Base-by-base conservation (phyloP, 108 stramenopile species). In the Nitzschia sp. region DNA sequence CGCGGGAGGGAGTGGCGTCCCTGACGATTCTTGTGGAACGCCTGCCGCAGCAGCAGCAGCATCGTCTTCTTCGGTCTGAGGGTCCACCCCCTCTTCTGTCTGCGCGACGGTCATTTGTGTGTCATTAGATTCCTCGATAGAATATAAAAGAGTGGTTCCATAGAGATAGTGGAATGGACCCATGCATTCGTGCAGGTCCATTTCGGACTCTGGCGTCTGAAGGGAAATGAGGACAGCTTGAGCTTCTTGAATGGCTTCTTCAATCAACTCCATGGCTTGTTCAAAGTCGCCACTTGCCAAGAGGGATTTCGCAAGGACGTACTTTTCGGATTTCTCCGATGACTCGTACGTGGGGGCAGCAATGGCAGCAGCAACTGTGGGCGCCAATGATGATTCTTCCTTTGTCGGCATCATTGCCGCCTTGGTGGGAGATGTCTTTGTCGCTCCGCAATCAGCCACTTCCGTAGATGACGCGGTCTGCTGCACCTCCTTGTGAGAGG, bases 91-190 rank as follows among this genome's bases (percentile, higher is more conserved):
- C 25, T 49, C 73, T 60, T 59, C 57, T 4, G 58, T 27, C 24
- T 48, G 57, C 34, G 38, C 59, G 33, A 36, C 65, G 46, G 56
- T 60, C 49, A 62, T 38, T 32, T 62, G 30, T 24, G 18, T 72
- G 38, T 79, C 85, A 46, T 72, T 70, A 27, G 81, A 70, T 77
- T 95, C 94, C 73, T 95, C 94, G 11, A 95, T 77, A 15, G 79
- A 80, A 71, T 95, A 95, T 15, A 95, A 68, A 42, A 95, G 66
- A 1, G 91, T 93, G 1, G 94, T 92, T 15, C 94, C 94, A 82
- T 95, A 93, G 21, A 92, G 62, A 63, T 95, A 95, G 66, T 91
- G 85, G 51, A 91, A 74, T 33, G 94, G 94, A 6, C 89, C 94
- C 62, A 95, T 59, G 36, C 78, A 63, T 35, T 74, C 71, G 69